Evolutionary conservation across 2,329 filamentous ascomycete genomes (phyloP).

Genomic region (Albifimbria verrucaria): DNA sequence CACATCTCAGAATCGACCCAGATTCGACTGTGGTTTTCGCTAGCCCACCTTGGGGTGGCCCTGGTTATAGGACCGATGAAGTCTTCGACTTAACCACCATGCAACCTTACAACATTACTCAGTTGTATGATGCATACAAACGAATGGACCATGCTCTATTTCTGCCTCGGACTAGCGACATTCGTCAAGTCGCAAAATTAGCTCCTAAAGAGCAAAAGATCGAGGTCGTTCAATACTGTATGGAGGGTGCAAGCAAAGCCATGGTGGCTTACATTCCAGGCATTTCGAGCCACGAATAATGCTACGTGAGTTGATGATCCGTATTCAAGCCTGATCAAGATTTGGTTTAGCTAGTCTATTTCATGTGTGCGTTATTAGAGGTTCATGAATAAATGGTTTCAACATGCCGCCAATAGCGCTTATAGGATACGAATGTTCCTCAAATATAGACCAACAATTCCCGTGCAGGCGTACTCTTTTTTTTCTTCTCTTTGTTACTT

Average conservation of each 20-base stretch:
- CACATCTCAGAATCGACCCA: conserved; percentile 37
- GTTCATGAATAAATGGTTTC: too few species aligned
- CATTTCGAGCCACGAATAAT: not conserved
- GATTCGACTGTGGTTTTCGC: conserved; percentile 48
- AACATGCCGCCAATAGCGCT: too few species aligned
- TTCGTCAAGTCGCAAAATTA: conserved; percentile 70
- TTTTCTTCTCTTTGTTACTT: too few species aligned
- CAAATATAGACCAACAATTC: too few species aligned
- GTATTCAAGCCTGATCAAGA: not conserved
- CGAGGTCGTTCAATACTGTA: conserved; percentile 85
- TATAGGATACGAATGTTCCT: too few species aligned
- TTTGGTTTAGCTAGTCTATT: too few species aligned
- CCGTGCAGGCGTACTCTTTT: too few species aligned
- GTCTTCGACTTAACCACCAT: conserved; percentile 83
- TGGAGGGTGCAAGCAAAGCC: conserved; percentile 84
- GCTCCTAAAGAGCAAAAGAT: conserved; percentile 52
- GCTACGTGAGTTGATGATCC: too few species aligned
- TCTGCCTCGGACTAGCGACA: conserved; percentile 79
- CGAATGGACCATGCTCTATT: conserved; percentile 67
- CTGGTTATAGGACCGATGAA: conserved; percentile 53
- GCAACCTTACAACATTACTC: conserved; percentile 75
- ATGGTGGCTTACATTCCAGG: conserved; percentile 60
- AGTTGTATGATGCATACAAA: conserved; percentile 61
- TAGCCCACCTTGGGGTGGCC: conserved; percentile 59
- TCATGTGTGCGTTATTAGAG: too few species aligned